Percentiles rank a stretch among this genome's conserved stretches.
phyloP scores from a whole-genome alignment of 306 rosid species.

The Hippophae rhamnoides region DNA sequence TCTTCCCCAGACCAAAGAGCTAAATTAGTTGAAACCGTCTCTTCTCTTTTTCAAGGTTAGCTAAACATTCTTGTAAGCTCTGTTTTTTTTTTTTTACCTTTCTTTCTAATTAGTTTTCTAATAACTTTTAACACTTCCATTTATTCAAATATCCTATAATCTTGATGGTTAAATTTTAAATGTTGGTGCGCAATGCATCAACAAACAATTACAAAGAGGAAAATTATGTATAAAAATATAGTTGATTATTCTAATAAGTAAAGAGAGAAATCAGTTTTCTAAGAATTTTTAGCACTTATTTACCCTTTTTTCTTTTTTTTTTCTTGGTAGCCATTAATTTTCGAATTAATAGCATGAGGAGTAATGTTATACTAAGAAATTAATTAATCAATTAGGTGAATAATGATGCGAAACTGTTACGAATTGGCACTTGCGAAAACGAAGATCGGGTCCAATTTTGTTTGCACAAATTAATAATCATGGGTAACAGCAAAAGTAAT shows the following conservation, averaged over 20 bases:
- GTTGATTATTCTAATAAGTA: too few species aligned
- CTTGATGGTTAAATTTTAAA: too few species aligned
- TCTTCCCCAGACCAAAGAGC: slow-evolving; percentile 17
- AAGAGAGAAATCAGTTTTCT: too few species aligned
- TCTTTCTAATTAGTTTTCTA: background rate
- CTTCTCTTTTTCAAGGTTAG: background rate
- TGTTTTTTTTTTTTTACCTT: background rate
- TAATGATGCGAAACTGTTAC: slow-evolving; percentile 26
- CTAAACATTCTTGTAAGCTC: slow-evolving; percentile 29
- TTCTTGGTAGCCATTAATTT: background rate
- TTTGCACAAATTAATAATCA: too few species aligned
- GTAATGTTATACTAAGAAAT: background rate
- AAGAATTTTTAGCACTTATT: too few species aligned
- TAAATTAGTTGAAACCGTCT: slow-evolving; percentile 16
- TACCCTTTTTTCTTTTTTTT: background rate
- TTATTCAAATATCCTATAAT: too few species aligned
- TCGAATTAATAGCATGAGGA: background rate
- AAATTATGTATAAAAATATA: too few species aligned
- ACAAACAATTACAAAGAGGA: too few species aligned
- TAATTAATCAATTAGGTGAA: slow-evolving; percentile 10
- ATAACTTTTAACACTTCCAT: background rate
- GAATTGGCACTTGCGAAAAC: too few species aligned
- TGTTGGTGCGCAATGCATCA: too few species aligned
- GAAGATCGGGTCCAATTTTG: too few species aligned
- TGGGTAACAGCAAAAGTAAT: too few species aligned